Base-by-base conservation (phyloP, 2,329 filamentous ascomycete genomes). In the Fusarium tuaranense region DNA sequence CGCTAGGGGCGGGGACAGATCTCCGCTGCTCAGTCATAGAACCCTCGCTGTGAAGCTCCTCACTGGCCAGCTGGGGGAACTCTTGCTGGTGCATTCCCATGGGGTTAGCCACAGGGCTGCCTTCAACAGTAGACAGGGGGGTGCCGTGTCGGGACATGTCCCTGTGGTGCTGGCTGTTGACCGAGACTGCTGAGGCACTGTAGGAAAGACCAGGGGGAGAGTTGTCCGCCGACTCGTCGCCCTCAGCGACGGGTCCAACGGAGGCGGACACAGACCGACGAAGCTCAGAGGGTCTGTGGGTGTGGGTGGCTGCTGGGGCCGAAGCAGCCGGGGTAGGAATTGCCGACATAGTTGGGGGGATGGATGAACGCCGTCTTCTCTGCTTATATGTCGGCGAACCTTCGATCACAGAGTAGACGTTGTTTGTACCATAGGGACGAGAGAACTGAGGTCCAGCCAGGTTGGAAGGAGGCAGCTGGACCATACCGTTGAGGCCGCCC, bases 381-480 rank as follows among this genome's bases (percentile, higher is more conserved):
- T 98, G 97, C 90, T 99, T 99, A 87, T 99, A 99, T 41, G 97
- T 98, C 14, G 97, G 97, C 32, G 97, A 99, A 59, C 97, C 97
- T 86, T 99, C 97, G 81, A 98, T 97, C 60, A 98, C 95, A 59
- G 95, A 96, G 87, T 97, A 98, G 77, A 97, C 94, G 82, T 95
- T 97, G 83, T 92, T 93, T 63, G 87, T 82, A 69, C 88, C 89
- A 77, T 94, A 94, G 36, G 92, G 90, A 55, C 93, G 91, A 30
- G 92, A 91, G 84, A 94, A 98, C 80, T 95, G 94, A 59, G 92
- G 90, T 34, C 92, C 94, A 65, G 92, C 91, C 71, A 98, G 85
- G 83, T 96, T 97, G 16, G 95, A 95, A 6, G 94, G 93, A 20
- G 95, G 95, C 55, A 98, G 88, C 82, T 97, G 94, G 86, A 98